Conservation (phyloP, 176 grass and related monocot genomes). For the Rhipidocladum racemiflorum region DNA sequence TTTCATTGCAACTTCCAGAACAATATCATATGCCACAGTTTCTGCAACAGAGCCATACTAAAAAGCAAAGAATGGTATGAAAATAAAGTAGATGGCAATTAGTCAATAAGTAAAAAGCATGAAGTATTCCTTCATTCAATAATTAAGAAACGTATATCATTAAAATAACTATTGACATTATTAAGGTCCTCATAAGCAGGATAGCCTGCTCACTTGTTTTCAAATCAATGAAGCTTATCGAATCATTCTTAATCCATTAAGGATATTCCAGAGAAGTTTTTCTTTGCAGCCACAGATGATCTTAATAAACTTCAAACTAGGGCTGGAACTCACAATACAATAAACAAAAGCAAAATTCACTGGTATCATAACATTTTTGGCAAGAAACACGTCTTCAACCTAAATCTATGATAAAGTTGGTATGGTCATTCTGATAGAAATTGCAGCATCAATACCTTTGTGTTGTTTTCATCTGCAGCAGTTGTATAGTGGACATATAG, state of each 20-base stretch:
- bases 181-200: conserved; percentile 1
- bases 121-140: background rate
- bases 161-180: background rate
- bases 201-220: background rate
- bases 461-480: conserved; percentile 74
- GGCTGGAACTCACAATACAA: background rate
- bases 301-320: conserved; percentile 5
- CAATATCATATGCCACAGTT: conserved; percentile 97
- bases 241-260: conserved; percentile 14
- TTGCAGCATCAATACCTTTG: conserved; percentile 62
- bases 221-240: background rate
- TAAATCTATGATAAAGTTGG: conserved; percentile 12
- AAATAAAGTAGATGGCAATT: conserved; percentile 19
- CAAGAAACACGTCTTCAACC: background rate
- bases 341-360: background rate
- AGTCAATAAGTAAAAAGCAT: background rate
- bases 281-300: background rate
- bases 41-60: conserved; percentile 96
- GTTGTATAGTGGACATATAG: conserved; percentile 77
- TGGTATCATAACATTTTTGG: background rate
- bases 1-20: conserved; percentile 98
- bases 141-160: background rate
- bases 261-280: conserved; percentile 23
- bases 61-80: conserved; percentile 42
- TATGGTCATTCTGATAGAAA: background rate